Base-by-base conservation (phyloP, 2,329 filamentous ascomycete species). In the Paramyrothecium sp. region DNA sequence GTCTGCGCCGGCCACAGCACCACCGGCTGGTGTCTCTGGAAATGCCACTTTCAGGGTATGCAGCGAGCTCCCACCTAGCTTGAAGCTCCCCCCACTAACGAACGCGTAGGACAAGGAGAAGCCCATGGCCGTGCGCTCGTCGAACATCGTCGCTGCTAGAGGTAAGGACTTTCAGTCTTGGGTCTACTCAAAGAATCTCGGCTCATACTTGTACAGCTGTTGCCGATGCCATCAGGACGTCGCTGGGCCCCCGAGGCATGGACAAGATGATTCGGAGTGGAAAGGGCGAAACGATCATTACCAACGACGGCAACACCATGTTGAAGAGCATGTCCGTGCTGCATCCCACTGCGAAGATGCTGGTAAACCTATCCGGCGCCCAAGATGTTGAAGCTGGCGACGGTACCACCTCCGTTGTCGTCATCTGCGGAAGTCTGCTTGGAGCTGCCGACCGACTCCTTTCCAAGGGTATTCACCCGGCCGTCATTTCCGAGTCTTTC, bases 241-340 rank as follows among this genome's bases (percentile, higher is more conserved):
- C 95, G 61, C 84, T 99, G 65, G 95, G 95, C 63, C 95, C 95
- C 64, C 88, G 95, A 76, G 95, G 95, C 72, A 97, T 97, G 93
- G 93, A 97, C 81, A 97, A 97, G 83, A 97, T 97, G 93, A 98
- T 99, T 69, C 90, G 96, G 82, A 96, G 90, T 59, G 91, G 92
- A 73, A 97, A 92, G 80, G 95, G 94, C 78, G 91, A 96, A 77
- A 97, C 93, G 58, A 95, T 98, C 75, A 99, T 99, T 79, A 99
- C 95, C 71, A 99, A 99, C 82, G 95, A 99, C 78, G 95, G 95
- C 75, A 96, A 96, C 81, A 99, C 95, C 57, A 99, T 99, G 94
- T 81, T 99, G 71, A 96, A 91, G 80, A 94, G 94, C 81, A 98
- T 99, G 95, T 90, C 91, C 64, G 95, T 99, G 65, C 92, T 99